Evolutionary conservation across 345 rosid species (phyloP).

Genomic region (Geranium brycei): DNA sequence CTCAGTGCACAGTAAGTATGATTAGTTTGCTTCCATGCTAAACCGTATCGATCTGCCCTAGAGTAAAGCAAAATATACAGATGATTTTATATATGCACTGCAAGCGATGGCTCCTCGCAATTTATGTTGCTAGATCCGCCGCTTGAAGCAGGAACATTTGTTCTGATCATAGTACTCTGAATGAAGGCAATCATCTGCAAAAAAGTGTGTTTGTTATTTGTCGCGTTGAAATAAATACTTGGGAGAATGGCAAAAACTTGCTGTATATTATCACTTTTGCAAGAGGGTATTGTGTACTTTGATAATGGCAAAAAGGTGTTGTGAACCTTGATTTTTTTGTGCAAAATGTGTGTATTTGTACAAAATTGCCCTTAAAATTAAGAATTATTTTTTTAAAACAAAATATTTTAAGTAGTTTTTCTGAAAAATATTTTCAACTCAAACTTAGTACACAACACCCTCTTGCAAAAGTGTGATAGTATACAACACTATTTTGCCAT

Average conservation of each 20-base stretch:
- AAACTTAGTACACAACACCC: not conserved
- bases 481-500: no score
- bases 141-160: conserved; percentile 15
- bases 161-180: conserved; percentile 48
- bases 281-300: no score
- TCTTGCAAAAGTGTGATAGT: no score
- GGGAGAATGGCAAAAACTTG: no score
- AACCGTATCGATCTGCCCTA: not conserved
- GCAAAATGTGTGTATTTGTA: no score
- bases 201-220: not conserved
- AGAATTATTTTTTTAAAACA: not conserved
- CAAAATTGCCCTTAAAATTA: no score
- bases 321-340: no score
- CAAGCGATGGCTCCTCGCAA: not conserved
- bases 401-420: not conserved
- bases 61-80: not conserved
- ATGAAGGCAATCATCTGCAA: conserved; percentile 62
- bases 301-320: no score
- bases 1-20: not conserved
- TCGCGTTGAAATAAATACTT: no score
- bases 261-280: no score
- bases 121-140: not conserved
- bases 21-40: not conserved
- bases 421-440: not conserved
- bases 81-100: not conserved